phyloP scores from a whole-genome alignment of 208 protist genomes.

The Angomonas ambiguus region DNA sequence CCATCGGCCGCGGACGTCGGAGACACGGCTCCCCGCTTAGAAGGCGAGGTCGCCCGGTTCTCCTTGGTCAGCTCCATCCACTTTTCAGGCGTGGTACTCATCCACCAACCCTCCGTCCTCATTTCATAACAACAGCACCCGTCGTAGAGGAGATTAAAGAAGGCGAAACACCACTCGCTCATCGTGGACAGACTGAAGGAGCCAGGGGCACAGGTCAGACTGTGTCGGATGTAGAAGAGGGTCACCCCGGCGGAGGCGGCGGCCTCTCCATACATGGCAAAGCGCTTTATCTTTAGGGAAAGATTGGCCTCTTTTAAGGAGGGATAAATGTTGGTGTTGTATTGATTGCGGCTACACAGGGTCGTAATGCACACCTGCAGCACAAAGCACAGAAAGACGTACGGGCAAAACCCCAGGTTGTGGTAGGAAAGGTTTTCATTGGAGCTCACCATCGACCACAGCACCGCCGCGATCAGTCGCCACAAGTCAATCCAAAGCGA shows the following conservation, averaged over 20 bases:
- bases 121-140: conserved; percentile 56
- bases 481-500: conserved; percentile 45
- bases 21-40: background rate
- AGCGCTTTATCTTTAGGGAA: conserved; percentile 38
- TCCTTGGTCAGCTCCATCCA: conserved; percentile 22
- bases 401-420: conserved; percentile 56
- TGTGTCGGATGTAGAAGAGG: conserved; percentile 48
- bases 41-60: background rate
- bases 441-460: conserved; percentile 60
- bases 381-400: conserved; percentile 51
- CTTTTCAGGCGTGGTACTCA: conserved; percentile 36
- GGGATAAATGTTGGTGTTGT: conserved; percentile 59
- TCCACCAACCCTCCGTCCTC: conserved; percentile 60
- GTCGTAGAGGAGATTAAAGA: conserved; percentile 65
- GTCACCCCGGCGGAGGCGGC: conserved; percentile 33
- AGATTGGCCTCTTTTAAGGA: conserved; percentile 26
- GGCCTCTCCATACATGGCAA: conserved; percentile 39
- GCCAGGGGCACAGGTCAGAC: conserved; percentile 50
- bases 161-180: conserved; percentile 61
- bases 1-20: conserved; percentile 1
- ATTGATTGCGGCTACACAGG: conserved; percentile 39
- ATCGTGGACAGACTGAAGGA: conserved; percentile 66
- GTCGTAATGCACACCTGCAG: conserved; percentile 35
- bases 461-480: conserved; percentile 35
- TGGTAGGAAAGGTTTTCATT: conserved; percentile 51